phyloP scores from a whole-genome alignment of 2,329 filamentous ascomycete genomes.

The Cordyceps cateniannulata region DNA sequence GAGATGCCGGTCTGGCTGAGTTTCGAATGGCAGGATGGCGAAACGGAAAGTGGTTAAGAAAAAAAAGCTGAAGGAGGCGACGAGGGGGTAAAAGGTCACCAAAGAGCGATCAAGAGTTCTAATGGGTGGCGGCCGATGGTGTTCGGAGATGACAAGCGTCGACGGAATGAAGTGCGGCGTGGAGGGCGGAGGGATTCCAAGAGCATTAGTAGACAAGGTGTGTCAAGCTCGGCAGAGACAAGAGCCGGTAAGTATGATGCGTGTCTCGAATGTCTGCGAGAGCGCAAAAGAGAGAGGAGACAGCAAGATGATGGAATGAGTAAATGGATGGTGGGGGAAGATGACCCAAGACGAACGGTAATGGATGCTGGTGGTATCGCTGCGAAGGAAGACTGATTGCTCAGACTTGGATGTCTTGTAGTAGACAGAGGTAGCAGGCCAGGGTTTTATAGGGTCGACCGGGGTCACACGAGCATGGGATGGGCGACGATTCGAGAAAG shows the following conservation, averaged over 20 bases:
- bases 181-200: neutral
- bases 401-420: too few relatives aligned
- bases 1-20: neutral
- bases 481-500: neutral
- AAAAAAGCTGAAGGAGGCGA: neutral
- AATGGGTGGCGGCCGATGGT: neutral
- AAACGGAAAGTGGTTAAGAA: neutral
- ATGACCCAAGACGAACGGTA: neutral
- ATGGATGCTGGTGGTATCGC: neutral
- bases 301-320: neutral
- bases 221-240: neutral
- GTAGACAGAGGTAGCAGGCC: neutral
- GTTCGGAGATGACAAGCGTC: neutral
- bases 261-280: neutral
- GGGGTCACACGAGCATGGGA: slow-evolving; percentile 1
- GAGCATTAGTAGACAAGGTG: neutral
- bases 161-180: neutral
- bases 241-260: neutral
- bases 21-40: neutral
- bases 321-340: neutral
- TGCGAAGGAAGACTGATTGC: neutral
- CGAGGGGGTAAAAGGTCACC: neutral
- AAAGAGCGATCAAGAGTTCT: neutral
- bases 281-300: neutral
- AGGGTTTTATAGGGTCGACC: neutral